Conservation (phyloP, 208 protist species). For the Crithidia fasciculata region DNA sequence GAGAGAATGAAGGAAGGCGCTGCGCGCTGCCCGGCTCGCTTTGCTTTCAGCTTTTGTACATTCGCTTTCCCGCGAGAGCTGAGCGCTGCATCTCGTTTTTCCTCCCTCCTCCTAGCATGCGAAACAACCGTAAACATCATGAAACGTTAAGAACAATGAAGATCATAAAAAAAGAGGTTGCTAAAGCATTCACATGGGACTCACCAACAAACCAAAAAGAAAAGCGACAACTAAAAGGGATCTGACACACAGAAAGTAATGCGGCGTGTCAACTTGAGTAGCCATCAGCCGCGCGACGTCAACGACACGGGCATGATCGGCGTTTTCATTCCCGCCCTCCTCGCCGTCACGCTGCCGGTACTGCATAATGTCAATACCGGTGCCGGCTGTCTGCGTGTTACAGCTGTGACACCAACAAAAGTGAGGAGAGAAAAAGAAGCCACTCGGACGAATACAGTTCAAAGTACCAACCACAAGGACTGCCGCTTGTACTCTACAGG, state of each 20-base stretch:
- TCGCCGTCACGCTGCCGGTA: conserved; percentile 3
- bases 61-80: no score
- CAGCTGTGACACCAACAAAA: conserved; percentile 11
- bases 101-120: neutral
- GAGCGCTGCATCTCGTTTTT: no score
- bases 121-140: neutral
- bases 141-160: neutral
- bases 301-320: neutral
- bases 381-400: neutral
- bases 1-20: no score
- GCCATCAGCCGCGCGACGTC: neutral
- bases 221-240: neutral
- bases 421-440: conserved; percentile 15
- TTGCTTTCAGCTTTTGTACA: no score
- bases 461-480: no score
- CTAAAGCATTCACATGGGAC: neutral
- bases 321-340: no score
- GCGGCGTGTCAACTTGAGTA: neutral
- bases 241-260: conserved; percentile 1
- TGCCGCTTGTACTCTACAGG: no score
- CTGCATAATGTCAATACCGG: conserved; percentile 17
- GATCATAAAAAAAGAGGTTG: neutral
- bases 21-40: no score
- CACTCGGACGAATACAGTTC: no score
- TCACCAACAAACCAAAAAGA: conserved; percentile 2